phyloP scores from a whole-genome alignment of 768 basidiomycete genomes.

The Lyophyllum semitale region DNA sequence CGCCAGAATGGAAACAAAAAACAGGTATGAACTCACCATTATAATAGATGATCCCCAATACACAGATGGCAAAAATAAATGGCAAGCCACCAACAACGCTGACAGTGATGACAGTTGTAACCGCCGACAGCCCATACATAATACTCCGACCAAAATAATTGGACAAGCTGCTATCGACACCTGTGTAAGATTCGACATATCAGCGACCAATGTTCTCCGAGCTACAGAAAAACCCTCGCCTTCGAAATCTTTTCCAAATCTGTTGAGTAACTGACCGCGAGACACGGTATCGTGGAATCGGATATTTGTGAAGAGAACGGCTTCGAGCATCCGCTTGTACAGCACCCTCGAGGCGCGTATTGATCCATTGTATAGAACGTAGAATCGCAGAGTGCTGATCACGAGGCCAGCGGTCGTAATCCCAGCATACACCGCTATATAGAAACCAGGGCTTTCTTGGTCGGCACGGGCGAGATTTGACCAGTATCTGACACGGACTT shows the following conservation, averaged over 20 bases:
- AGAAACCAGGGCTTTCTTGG: conserved; percentile 52
- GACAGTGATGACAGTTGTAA: conserved; percentile 73
- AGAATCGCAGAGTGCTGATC: conserved; percentile 63
- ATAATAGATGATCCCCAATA: conserved; percentile 67
- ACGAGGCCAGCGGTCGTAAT: conserved; percentile 42
- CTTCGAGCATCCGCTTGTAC: too few relatives aligned
- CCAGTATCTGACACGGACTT: conserved; percentile 46
- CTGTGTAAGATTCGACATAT: conserved; percentile 35
- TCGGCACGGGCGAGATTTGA: conserved; percentile 46
- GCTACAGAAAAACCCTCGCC: conserved; percentile 32
- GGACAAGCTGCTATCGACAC: conserved; percentile 79
- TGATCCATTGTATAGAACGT: conserved; percentile 78
- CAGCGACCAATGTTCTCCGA: background rate
- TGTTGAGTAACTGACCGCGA: too few relatives aligned
- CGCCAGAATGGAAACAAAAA: background rate
- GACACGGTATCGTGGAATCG: too few relatives aligned
- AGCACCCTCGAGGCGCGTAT: too few relatives aligned
- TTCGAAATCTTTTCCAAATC: conserved; percentile 92
- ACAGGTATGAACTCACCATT: conserved; percentile 47
- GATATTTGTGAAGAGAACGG: too few relatives aligned
- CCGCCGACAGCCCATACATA: conserved; percentile 66
- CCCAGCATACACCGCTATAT: conserved; percentile 70
- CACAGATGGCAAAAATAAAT: too few relatives aligned
- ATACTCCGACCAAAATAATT: conserved; percentile 85
- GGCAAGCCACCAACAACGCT: too few relatives aligned